Evolutionary conservation across 805 yeast genomes (phyloP).

Genomic region (Yamadazyma kitorensis): DNA sequence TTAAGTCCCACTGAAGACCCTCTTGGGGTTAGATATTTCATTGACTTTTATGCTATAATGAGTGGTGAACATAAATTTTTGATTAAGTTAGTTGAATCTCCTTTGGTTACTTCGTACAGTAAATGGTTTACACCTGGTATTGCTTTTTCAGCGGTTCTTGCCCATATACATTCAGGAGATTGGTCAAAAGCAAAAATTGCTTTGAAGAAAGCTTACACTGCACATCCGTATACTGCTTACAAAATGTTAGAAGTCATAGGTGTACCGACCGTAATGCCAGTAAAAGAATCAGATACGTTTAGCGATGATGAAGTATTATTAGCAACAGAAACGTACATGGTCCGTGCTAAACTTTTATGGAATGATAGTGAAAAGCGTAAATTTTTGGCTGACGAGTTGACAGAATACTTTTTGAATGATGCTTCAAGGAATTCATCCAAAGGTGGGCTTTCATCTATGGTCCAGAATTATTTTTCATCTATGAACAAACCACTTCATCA

Average conservation of each 20-base stretch:
- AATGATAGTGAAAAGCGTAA: conserved; percentile 43
- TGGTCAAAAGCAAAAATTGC: conserved; percentile 44
- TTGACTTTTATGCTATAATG: conserved; percentile 73
- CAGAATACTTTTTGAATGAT: conserved; percentile 16
- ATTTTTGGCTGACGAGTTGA: conserved; percentile 47
- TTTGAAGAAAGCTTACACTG: conserved; percentile 48
- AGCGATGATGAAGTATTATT: conserved; percentile 34
- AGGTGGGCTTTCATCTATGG: conserved; percentile 12
- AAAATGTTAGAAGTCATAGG: conserved; percentile 50
- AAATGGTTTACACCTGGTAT: conserved; percentile 75
- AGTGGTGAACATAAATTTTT: conserved; percentile 64
- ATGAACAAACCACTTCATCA: background rate
- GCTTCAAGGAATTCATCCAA: conserved; percentile 1
- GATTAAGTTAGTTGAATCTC: conserved; percentile 53
- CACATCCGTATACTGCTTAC: conserved; percentile 58
- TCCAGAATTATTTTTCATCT: conserved; percentile 14
- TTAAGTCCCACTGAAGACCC: conserved; percentile 81
- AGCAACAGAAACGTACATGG: conserved; percentile 55
- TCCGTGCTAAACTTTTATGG: conserved; percentile 57
- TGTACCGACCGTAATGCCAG: conserved; percentile 15
- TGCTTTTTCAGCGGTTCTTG: conserved; percentile 62
- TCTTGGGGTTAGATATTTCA: conserved; percentile 75
- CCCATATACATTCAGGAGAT: conserved; percentile 48
- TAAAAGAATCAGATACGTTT: conserved; percentile 20
- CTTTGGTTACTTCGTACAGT: conserved; percentile 53